Percentiles rank a stretch among this genome's conserved stretches.
Conservation (phyloP, 2,329 filamentous ascomycete genomes). For the Epichloe amarillans region DNA sequence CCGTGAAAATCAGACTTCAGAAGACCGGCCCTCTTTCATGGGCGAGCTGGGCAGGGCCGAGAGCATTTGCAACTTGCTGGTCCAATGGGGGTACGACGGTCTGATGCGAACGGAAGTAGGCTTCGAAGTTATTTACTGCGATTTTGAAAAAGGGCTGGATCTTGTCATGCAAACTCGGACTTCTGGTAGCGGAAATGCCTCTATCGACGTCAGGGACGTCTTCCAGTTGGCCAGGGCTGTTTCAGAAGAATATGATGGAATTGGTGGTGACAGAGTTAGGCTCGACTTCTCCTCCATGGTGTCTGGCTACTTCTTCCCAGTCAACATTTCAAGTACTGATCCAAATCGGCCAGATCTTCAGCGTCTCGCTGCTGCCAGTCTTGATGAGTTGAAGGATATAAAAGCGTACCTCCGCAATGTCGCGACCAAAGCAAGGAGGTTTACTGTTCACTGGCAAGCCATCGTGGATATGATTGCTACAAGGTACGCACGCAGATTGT, state of each 20-base stretch:
- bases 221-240: slow-evolving; percentile 30
- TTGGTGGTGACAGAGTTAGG: slow-evolving; percentile 26
- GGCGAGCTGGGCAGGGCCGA: slow-evolving; percentile 39
- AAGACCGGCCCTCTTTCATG: slow-evolving; percentile 8
- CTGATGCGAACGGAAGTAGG: slow-evolving; percentile 56
- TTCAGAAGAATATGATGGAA: slow-evolving; percentile 30
- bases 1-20: slow-evolving; percentile 21
- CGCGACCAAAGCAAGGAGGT: slow-evolving; percentile 19
- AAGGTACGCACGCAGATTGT: slow-evolving; percentile 45
- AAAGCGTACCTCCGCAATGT: slow-evolving; percentile 31
- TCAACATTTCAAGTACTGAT: slow-evolving; percentile 33
- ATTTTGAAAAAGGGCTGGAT: slow-evolving; percentile 36
- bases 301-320: slow-evolving; percentile 35
- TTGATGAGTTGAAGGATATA: slow-evolving; percentile 21
- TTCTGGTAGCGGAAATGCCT: not conserved
- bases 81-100: slow-evolving; percentile 46
- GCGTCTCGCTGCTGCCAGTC: slow-evolving; percentile 17
- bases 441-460: slow-evolving; percentile 47
- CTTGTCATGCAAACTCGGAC: slow-evolving; percentile 15
- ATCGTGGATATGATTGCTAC: slow-evolving; percentile 51
- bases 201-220: slow-evolving; percentile 12
- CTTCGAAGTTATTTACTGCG: slow-evolving; percentile 57
- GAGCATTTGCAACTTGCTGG: slow-evolving; percentile 41
- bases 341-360: slow-evolving; percentile 19
- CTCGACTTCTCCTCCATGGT: slow-evolving; percentile 39